Evolutionary conservation across 2,329 filamentous ascomycete species (phyloP).

Genomic region (Hymenoscyphus fraxineus): DNA sequence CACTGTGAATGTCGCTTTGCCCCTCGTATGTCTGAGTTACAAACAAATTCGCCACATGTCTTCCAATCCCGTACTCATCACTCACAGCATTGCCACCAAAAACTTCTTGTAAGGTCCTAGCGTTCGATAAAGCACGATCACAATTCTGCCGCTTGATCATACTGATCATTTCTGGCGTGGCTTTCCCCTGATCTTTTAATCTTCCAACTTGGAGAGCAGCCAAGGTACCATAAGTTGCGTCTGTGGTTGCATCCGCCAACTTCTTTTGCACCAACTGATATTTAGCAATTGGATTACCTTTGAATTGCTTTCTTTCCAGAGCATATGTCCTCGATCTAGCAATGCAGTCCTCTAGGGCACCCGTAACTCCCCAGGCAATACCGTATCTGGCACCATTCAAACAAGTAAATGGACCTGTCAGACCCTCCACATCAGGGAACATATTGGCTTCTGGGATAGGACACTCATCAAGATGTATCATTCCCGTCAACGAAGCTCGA

Average conservation of each 20-base stretch:
- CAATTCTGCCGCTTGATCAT: conserved; percentile 98
- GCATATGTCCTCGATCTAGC: conserved; percentile 76
- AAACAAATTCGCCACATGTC: conserved; percentile 93
- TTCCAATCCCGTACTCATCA: conserved; percentile 92
- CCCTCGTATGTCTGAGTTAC: conserved; percentile 98
- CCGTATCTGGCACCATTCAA: conserved; percentile 91
- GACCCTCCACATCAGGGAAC: conserved; percentile 85
- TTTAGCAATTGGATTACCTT: conserved; percentile 87
- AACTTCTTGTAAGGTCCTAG: conserved; percentile 82
- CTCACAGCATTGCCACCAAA: conserved; percentile 98
- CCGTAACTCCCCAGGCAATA: conserved; percentile 90
- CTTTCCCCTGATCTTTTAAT: conserved; percentile 86
- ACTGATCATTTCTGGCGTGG: conserved; percentile 90
- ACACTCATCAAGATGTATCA: conserved; percentile 92
- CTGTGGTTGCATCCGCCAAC: conserved; percentile 84
- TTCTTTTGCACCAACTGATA: conserved; percentile 99
- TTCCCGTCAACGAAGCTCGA: conserved; percentile 88
- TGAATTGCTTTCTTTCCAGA: conserved; percentile 94
- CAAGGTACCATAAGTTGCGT: conserved; percentile 86
- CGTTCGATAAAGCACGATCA: conserved; percentile 77
- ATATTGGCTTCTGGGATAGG: conserved; percentile 89
- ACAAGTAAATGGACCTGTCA: conserved; percentile 87
- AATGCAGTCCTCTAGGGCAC: conserved; percentile 90
- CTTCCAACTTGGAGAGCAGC: conserved; percentile 87
- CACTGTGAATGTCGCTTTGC: conserved; percentile 86